phyloP scores from a whole-genome alignment of 2,329 filamentous ascomycete genomes.

The Colletotrichum cereale region DNA sequence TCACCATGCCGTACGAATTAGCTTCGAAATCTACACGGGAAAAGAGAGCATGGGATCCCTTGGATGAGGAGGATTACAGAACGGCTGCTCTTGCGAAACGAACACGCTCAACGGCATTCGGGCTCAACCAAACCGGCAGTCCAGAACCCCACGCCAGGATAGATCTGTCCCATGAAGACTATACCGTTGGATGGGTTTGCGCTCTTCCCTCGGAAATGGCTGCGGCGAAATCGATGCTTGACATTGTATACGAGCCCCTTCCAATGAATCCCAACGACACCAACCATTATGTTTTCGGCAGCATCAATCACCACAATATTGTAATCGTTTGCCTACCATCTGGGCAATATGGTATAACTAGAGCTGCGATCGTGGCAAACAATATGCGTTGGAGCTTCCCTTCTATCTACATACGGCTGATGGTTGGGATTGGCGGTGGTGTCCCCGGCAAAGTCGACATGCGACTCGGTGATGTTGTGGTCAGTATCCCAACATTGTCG shows the following conservation, averaged over 20 bases:
- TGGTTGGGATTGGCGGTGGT: slow-evolving; percentile 48
- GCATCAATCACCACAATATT: slow-evolving; percentile 48
- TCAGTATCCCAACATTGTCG: slow-evolving; percentile 32
- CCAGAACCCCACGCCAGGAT: neutral
- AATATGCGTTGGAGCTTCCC: slow-evolving; percentile 43
- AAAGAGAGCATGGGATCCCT: too few species aligned
- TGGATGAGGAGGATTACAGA: too few species aligned
- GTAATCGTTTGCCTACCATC: slow-evolving; percentile 46
- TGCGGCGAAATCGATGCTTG: slow-evolving; percentile 47
- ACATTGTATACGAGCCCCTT: slow-evolving; percentile 44
- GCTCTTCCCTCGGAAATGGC: slow-evolving; percentile 49
- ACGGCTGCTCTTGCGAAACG: too few species aligned
- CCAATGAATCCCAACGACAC: slow-evolving; percentile 28
- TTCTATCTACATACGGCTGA: slow-evolving; percentile 41
- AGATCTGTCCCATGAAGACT: neutral
- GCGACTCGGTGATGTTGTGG: slow-evolving; percentile 46
- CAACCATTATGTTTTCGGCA: slow-evolving; percentile 44
- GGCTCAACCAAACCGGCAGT: too few species aligned
- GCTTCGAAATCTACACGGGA: too few species aligned
- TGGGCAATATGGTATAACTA: neutral
- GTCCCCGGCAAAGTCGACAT: slow-evolving; percentile 43
- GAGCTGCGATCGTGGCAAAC: neutral
- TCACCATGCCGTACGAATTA: too few species aligned
- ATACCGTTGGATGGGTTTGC: slow-evolving; percentile 47
- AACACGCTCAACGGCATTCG: too few species aligned